Evolutionary conservation across 176 grass and related monocot genomes (phyloP).

Genomic region (Cenchrus fungigraminus): DNA sequence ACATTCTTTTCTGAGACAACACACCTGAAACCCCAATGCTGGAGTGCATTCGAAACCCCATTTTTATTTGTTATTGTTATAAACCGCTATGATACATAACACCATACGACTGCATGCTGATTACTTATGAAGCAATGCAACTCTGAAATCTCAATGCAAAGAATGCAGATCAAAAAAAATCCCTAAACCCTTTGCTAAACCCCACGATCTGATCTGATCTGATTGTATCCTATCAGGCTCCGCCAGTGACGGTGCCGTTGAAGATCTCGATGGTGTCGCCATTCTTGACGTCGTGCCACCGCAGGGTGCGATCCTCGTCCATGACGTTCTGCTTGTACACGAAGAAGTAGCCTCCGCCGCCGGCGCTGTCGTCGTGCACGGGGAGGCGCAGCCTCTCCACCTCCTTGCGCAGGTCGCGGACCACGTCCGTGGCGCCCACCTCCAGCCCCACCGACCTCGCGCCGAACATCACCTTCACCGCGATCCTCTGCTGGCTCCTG

Average conservation of each 20-base stretch:
- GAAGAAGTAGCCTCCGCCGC: conserved; percentile 50
- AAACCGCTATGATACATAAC: no score
- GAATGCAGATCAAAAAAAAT: not conserved
- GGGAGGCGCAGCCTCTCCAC: conserved; percentile 21
- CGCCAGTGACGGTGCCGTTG: conserved; percentile 53
- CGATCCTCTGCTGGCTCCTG: conserved; percentile 26
- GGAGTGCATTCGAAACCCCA: no score
- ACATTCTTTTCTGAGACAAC: no score
- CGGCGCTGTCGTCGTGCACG: not conserved
- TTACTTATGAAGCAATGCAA: not conserved
- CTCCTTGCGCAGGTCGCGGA: conserved; percentile 43
- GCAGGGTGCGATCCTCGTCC: conserved; percentile 63
- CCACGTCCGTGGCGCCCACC: conserved; percentile 44
- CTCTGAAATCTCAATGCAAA: not conserved
- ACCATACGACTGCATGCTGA: no score
- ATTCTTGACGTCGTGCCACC: conserved; percentile 60
- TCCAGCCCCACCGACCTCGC: conserved; percentile 37
- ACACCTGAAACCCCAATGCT: no score
- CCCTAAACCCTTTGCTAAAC: not conserved
- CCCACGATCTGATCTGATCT: not conserved
- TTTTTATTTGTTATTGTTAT: no score
- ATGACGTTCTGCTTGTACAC: conserved; percentile 64
- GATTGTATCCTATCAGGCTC: not conserved
- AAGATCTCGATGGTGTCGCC: conserved; percentile 69
- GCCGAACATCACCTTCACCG: conserved; percentile 45